Evolutionary conservation across 2,329 filamentous ascomycete genomes (phyloP), one percentile per base, ranked within the genome.

Genomic region (Thielaviopsis euricoi): DNA sequence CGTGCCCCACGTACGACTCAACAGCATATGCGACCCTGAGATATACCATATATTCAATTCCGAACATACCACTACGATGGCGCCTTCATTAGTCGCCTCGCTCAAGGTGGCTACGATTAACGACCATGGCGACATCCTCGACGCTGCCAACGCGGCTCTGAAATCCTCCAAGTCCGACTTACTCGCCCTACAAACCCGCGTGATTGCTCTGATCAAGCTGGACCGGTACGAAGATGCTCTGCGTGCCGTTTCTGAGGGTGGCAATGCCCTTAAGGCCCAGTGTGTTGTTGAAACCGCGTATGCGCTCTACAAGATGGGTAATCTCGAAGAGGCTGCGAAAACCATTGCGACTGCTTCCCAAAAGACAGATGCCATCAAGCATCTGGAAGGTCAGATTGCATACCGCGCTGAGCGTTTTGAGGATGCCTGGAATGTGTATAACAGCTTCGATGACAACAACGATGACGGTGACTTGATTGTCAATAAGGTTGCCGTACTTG

Each of bases 171-270:
- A 82, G 66, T 68, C 68, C 56, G 77, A 84, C 63, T 60, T 69
- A 33, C 72, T 79, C 48, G 83, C 84, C 56, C 82, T 85, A 43
- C 83, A 85, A 67, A 84, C 82, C 40, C 83, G 85, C 61, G 77
- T 85, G 15, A 78, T 91, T 51, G 86, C 87, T 22, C 77, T 93
- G 21, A 75, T 93, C 62, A 89, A 89, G 68, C 80, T 93, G 64
- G 88, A 93, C 70, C 85, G 87, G 60, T 93, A 85, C 69, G 80
- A 86, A 59, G 87, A 93, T 68, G 86, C 86, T 52, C 73, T 89
- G 53, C 80, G 81, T 60, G 77, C 81, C 58, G 77, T 91, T 60
- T 78, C 82, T 60, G 79, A 82, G 40, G 81, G 76, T 19, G 81
- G 82, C 53, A 73, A 78, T 59, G 74, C 72, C 62, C 71, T 90